A percentile compares a stretch with the other conserved stretches of the same genome.
phyloP scores from a whole-genome alignment of 306 rosid species.

The Cotoneaster glaucophyllus region DNA sequence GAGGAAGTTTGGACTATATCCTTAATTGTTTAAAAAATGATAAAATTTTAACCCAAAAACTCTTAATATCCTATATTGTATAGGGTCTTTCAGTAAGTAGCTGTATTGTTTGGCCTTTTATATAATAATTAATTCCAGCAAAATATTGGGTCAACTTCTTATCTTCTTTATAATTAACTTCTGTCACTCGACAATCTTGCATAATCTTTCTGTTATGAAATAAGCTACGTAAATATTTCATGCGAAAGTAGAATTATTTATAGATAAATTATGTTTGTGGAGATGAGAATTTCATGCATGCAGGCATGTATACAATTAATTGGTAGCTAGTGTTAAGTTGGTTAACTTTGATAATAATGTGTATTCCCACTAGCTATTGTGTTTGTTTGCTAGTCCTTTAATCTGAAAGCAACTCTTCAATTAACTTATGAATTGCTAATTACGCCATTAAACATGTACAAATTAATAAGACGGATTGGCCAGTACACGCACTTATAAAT shows the following conservation, averaged over 20 bases:
- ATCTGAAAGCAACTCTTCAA: neutral
- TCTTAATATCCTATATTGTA: too few relatives aligned
- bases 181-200: too few relatives aligned
- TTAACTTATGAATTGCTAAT: neutral
- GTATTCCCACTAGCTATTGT: neutral
- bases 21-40: too few relatives aligned
- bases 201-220: too few relatives aligned
- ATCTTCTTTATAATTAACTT: too few relatives aligned
- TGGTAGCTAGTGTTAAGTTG: neutral
- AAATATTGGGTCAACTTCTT: too few relatives aligned
- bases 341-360: neutral
- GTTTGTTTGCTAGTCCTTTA: slow-evolving; percentile 5
- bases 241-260: neutral
- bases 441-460: neutral
- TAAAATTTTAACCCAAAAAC: too few relatives aligned
- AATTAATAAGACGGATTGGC: neutral
- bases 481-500: neutral
- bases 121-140: too few relatives aligned
- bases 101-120: too few relatives aligned
- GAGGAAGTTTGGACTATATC: too few relatives aligned
- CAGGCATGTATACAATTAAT: neutral
- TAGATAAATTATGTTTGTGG: neutral
- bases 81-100: too few relatives aligned
- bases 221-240: neutral
- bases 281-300: neutral